These are phyloP conservation scores for Xylariales sp. DNA, from an alignment of 2,329 filamentous ascomycete genomes.

Conservation along the genomic window DNA sequence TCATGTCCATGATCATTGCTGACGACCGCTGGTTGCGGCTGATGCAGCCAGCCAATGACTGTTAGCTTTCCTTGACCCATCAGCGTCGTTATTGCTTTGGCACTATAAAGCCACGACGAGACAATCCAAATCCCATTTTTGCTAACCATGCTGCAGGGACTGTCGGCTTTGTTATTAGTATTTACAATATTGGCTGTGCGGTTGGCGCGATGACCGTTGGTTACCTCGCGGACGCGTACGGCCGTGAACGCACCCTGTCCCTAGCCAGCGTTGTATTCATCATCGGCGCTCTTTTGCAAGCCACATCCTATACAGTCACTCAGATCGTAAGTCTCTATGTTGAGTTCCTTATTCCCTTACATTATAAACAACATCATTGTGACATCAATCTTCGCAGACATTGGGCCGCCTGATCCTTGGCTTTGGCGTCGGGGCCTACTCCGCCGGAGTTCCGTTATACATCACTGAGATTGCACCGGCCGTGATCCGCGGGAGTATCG, in stretches of 20 bases:
- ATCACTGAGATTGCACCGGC: constrained; percentile 25
- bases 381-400: constrained; percentile 13
- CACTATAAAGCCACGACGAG: background rate
- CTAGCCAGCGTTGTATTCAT: constrained; percentile 22
- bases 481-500: constrained; percentile 20
- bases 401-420: constrained; percentile 20
- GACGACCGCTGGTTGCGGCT: constrained; percentile 22
- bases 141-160: constrained; percentile 11
- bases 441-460: constrained; percentile 25
- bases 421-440: constrained; percentile 23
- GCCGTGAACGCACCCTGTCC: constrained; percentile 23
- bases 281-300: constrained; percentile 17
- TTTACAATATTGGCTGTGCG: constrained; percentile 25
- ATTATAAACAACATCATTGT: too few relatives aligned
- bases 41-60: constrained; percentile 23
- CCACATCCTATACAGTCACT: constrained; percentile 17
- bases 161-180: constrained; percentile 24
- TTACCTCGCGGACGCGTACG: constrained; percentile 19
- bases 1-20: constrained; percentile 27
- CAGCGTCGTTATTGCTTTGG: too few relatives aligned
- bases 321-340: constrained; percentile 19
- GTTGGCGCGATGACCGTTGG: constrained; percentile 22
- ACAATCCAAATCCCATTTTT: background rate
- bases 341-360: too few relatives aligned
- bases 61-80: too few relatives aligned